Conservation (phyloP, 805 yeast species). For the Limtongia smithiae region DNA sequence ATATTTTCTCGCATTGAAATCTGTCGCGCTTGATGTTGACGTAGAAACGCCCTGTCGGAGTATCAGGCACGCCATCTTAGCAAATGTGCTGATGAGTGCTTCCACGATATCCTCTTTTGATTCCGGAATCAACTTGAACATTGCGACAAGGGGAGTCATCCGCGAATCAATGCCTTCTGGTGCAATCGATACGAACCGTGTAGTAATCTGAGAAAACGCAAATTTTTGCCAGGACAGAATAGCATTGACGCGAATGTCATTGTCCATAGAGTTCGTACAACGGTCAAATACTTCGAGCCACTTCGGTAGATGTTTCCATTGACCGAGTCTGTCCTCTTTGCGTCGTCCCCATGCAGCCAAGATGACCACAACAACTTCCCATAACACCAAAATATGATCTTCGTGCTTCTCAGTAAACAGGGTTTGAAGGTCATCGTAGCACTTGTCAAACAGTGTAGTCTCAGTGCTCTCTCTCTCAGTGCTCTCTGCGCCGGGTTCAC, state of each 20-base stretch:
- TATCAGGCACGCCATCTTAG: constrained; percentile 6
- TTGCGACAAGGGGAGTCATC: constrained; percentile 6
- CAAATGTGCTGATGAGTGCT: constrained; percentile 10
- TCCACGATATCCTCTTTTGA: neutral
- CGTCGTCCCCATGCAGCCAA: constrained; percentile 17
- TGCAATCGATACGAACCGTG: neutral
- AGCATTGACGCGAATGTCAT: constrained; percentile 4
- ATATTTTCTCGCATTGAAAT: constrained; percentile 3
- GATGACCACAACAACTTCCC: constrained; percentile 15
- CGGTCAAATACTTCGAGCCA: constrained; percentile 17
- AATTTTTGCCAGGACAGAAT: constrained; percentile 17
- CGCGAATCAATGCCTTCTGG: constrained; percentile 3
- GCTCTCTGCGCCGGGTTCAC: neutral
- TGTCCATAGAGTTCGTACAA: constrained; percentile 13
- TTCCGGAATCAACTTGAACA: constrained; percentile 12
- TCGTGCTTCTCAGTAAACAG: constrained; percentile 14
- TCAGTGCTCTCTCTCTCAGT: neutral
- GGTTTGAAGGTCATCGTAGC: constrained; percentile 2
- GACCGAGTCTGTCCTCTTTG: constrained; percentile 13
- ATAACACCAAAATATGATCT: constrained; percentile 15
- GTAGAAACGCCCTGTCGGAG: constrained; percentile 6
- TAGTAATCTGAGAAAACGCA: constrained; percentile 14
- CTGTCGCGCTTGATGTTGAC: neutral
- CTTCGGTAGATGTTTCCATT: constrained; percentile 13
- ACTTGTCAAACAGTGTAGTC: constrained; percentile 3